These are phyloP conservation scores for Talaromyces liani DNA, from an alignment of 495 filamentous ascomycete species.

Conservation along the genomic window DNA sequence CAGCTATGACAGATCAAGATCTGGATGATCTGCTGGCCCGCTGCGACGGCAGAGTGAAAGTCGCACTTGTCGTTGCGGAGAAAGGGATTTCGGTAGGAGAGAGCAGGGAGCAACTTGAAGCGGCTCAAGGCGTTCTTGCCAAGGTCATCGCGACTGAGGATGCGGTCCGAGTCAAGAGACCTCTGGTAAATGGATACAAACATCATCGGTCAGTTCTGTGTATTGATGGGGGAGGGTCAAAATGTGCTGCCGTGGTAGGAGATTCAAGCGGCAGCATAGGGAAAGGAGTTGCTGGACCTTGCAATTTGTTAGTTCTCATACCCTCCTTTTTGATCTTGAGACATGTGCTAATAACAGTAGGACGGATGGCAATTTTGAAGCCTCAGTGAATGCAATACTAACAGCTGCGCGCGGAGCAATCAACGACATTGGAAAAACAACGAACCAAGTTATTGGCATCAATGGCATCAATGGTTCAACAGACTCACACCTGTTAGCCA, in stretches of 20 bases:
- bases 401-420: neutral
- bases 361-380: constrained; percentile 7
- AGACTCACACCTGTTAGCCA: neutral
- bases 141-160: constrained; percentile 14
- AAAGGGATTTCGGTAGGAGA: constrained; percentile 16
- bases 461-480: neutral
- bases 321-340: neutral
- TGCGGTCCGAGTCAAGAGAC: neutral
- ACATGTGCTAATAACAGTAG: neutral
- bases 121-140: constrained; percentile 21
- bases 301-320: constrained; percentile 24
- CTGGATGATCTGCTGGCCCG: constrained; percentile 20
- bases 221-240: constrained; percentile 32
- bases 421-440: neutral
- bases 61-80: constrained; percentile 25
- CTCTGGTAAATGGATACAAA: neutral
- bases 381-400: neutral
- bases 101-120: constrained; percentile 13
- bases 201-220: constrained; percentile 19
- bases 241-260: constrained; percentile 25
- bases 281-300: constrained; percentile 24
- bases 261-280: constrained; percentile 11
- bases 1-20: constrained; percentile 14
- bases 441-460: neutral
- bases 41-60: constrained; percentile 26